Percentiles rank a stretch among this genome's conserved stretches.
These are phyloP conservation scores for Martensiomyces pterosporus DNA, from an alignment of 192 early-diverging fungal species.

Conservation along the genomic window DNA sequence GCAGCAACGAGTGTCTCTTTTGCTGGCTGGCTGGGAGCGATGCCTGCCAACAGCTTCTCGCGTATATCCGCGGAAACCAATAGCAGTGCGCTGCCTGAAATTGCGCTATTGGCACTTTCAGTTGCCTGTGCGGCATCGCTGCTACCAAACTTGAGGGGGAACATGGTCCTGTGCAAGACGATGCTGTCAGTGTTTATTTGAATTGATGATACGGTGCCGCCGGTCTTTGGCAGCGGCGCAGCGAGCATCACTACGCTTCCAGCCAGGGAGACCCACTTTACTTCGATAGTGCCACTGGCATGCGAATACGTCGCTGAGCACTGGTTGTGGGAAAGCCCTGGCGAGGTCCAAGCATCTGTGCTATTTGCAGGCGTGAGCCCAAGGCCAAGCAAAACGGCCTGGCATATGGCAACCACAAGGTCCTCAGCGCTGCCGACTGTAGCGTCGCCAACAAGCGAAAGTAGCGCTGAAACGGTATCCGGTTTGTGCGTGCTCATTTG, in stretches of 20 bases:
- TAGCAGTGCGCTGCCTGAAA: too few species aligned
- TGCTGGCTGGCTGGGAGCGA: too few species aligned
- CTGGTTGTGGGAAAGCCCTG: slow-evolving; percentile 21
- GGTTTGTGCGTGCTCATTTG: too few species aligned
- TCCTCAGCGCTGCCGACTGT: slow-evolving; percentile 20
- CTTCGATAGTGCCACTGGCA: slow-evolving; percentile 11
- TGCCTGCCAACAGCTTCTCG: too few species aligned
- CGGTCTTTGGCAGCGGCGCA: neutral
- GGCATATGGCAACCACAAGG: slow-evolving; percentile 32
- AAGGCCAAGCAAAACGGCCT: slow-evolving; percentile 17
- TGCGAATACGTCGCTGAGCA: slow-evolving; percentile 4
- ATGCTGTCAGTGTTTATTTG: slow-evolving; percentile 5
- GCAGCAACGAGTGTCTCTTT: too few species aligned
- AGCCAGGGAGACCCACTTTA: slow-evolving; percentile 24
- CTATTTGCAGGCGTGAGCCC: slow-evolving; percentile 14
- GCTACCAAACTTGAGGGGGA: too few species aligned
- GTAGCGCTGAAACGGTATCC: too few species aligned
- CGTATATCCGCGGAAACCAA: too few species aligned
- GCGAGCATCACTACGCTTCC: slow-evolving; percentile 22
- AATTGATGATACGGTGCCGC: slow-evolving; percentile 4
- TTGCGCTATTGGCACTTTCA: too few species aligned
- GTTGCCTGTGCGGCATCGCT: too few species aligned
- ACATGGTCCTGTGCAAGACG: slow-evolving; percentile 8
- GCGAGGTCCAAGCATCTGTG: slow-evolving; percentile 11
- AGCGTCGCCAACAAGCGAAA: slow-evolving; percentile 10